These are phyloP conservation scores for Malus hybrid DNA, from an alignment of 331 rosid genomes.

Conservation along the genomic window DNA sequence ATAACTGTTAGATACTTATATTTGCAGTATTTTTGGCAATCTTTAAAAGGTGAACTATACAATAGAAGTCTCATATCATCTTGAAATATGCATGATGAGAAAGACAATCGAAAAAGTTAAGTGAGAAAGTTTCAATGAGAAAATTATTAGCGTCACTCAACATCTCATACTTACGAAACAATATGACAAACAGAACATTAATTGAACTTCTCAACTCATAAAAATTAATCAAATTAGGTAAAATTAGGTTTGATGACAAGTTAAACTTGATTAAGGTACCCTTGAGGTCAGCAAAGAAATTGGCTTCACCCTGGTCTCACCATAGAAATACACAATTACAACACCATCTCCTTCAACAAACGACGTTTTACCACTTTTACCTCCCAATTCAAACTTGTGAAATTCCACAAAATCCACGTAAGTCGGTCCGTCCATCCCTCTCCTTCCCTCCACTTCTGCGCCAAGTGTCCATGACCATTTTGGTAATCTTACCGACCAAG, in stretches of 20 bases:
- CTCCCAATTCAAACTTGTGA: not conserved
- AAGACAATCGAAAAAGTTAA: too few species aligned
- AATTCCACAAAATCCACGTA: not conserved
- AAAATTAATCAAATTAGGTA: not conserved
- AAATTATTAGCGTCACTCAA: too few species aligned
- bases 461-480: not conserved
- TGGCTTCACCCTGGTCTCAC: not conserved
- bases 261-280: not conserved
- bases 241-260: not conserved
- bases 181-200: too few species aligned
- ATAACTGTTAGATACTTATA: not conserved
- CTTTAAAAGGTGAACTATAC: not conserved
- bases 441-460: not conserved
- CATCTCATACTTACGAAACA: too few species aligned
- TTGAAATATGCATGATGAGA: too few species aligned
- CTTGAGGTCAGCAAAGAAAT: not conserved
- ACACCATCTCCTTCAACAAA: not conserved
- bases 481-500: not conserved
- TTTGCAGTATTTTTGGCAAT: too few species aligned
- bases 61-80: too few species aligned
- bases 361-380: not conserved
- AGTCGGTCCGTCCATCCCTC: not conserved
- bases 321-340: not conserved
- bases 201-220: not conserved
- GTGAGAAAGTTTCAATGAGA: too few species aligned